Evolutionary conservation across 768 basidiomycete species (phyloP).

Genomic region (Lactarius trivialis): DNA sequence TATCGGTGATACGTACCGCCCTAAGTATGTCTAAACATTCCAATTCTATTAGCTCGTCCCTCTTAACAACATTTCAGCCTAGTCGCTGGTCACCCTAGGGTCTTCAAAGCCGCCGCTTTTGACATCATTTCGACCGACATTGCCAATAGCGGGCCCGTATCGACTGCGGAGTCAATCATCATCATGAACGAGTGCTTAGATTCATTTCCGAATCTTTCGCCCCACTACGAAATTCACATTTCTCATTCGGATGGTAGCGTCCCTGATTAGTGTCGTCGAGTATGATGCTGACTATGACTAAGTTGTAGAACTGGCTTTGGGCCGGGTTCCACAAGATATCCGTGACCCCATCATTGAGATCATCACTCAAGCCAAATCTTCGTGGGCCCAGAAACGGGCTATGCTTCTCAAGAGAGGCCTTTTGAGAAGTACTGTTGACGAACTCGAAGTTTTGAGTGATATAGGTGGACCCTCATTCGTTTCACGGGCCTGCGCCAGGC

Average conservation of each 20-base stretch:
- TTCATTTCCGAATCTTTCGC: conserved; percentile 61
- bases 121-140: conserved; percentile 80
- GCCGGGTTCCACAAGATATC: conserved; percentile 51
- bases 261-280: conserved; percentile 2
- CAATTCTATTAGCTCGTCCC: background rate
- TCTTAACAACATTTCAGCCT: conserved; percentile 34
- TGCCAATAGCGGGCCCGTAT: conserved; percentile 53
- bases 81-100: conserved; percentile 66
- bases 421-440: conserved; percentile 59
- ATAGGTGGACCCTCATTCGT: conserved; percentile 35
- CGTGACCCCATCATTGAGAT: conserved; percentile 56
- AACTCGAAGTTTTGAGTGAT: conserved; percentile 65
- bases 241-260: conserved; percentile 70
- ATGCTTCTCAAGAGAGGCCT: conserved; percentile 65
- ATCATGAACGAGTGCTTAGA: conserved; percentile 61
- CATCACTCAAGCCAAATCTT: conserved; percentile 58
- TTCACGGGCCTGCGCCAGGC: background rate
- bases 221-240: conserved; percentile 68
- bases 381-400: conserved; percentile 61
- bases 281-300: background rate
- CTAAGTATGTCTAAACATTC: conserved; percentile 42
- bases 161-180: conserved; percentile 68
- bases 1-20: conserved; percentile 64
- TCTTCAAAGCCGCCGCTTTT: conserved; percentile 68
- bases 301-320: conserved; percentile 66